Base-by-base conservation (phyloP, 129 eudicot genomes). In the Lactuca saligna region DNA sequence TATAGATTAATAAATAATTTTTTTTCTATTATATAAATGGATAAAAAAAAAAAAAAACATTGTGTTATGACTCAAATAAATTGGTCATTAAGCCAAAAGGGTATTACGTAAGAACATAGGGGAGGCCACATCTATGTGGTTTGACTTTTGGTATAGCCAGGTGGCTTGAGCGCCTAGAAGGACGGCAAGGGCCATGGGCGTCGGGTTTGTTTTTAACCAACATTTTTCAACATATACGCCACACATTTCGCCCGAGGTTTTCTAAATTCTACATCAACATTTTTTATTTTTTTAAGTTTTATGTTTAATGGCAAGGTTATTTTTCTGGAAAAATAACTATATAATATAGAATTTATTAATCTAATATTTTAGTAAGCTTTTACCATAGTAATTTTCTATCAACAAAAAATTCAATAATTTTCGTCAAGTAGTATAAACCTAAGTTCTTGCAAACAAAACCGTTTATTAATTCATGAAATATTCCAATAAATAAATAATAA, bases 171-270 rank as follows among this genome's bases (percentile, higher is more conserved):
- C 3, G 6, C 39, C 68, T 41, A 5, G 58, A 48, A 66, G 66
- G 50, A 48, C 51, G 73, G 72, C 32, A 71, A 50, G 17, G 60
- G 37, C 14, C 57, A 38, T 38, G 66, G 61, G 48, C 53, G 65
- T 68, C 64, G 61, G 75, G n/a, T 38, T 16, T 25, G 66, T 67
- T 74, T 38, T 49, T 57, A 70, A 34, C 63, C 53, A 76, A 71
- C 85, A 71, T 54, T 56, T 34, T 65, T 70, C 81, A 82, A 71
- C 56, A 51, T 61, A 71, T 64, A 73, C 84, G 87, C 50, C 87
- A 66, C 6, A 71, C 82, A 79, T 76, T 83, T 4, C 87, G 84
- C 87, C 84, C 82, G 70, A 83, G 79, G 82, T 64, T 64, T 73
- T 63, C 29, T 25, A 25, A 25, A 25, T 25, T 25, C 29, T 8